Conservation (phyloP, 176 grass and related monocot species). For the Chloris gayana region DNA sequence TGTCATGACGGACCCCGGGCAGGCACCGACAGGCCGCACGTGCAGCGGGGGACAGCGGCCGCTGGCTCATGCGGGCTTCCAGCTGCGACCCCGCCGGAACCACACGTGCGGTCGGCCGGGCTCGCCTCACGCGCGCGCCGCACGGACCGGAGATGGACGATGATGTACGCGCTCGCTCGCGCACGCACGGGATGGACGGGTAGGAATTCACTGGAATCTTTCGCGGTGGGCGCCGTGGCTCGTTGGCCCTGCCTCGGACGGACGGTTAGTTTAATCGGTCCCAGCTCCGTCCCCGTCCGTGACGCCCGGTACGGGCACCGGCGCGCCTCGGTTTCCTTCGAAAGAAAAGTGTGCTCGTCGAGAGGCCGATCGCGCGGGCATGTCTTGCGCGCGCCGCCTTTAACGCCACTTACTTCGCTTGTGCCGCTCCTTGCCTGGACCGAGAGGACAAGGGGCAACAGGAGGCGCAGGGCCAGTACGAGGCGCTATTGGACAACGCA, state of each 20-base stretch:
- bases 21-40: constrained; percentile 30
- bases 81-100: not conserved
- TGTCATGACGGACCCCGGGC: not conserved
- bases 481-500: too few relatives aligned
- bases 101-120: not conserved
- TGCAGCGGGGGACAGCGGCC: constrained; percentile 16
- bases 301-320: not conserved
- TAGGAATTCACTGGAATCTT: not conserved
- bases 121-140: not conserved
- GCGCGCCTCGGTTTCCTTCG: not conserved
- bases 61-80: not conserved
- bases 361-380: not conserved
- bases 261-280: not conserved
- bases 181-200: not conserved
- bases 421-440: too few relatives aligned
- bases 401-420: too few relatives aligned
- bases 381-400: too few relatives aligned
- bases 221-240: constrained; percentile 24
- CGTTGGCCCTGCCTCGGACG: not conserved
- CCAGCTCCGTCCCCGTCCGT: not conserved
- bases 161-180: not conserved
- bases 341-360: not conserved
- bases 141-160: not conserved
- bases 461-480: too few relatives aligned
- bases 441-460: too few relatives aligned